Base-by-base conservation (phyloP, 108 stramenopile genomes). In the Schizochytrium sp. region DNA sequence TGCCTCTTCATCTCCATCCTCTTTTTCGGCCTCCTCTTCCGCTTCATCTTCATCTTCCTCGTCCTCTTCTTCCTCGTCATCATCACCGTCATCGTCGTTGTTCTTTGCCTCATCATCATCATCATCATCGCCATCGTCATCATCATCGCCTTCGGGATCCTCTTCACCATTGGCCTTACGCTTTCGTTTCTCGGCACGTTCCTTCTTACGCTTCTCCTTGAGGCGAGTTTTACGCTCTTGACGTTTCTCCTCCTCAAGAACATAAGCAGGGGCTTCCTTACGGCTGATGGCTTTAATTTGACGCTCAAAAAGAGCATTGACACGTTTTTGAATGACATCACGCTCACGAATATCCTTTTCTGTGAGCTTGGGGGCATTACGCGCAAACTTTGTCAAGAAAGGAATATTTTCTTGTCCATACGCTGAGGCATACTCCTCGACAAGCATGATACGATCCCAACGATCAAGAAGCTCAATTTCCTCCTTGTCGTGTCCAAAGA, bases 391-490 rank as follows among this genome's bases (percentile, higher is more conserved):
- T 10, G 76, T 55, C 28, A 83, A 40, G 47, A 83, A 55, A 2
- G 76, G 76, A 83, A 83, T 55, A 53, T 83, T 83, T 2, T 47
- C 76, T 55, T n/a, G 5, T 17, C 76, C 76, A 53, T 49, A 49
- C 12, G 76, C 76, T 5, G 76, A 83, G 47, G 76, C 76, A 28
- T 55, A 83, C 76, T 83, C 76, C 28, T 83, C 76, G n/a, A 83
- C 53, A 28, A 83, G 76, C 76, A 83, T 83, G 53, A 83, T 83
- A 40, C 76, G 76, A 55, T 83, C 76, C 76, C 76, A 83, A 40
- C 76, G 76, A 40, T 83, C 76, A 2, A 83, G 76, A 38, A 83
- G 76, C 15, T 83, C 76, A 83, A 83, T 56, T 40, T 83, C 76
- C 50, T 49, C 76, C 47, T 5, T 17, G 12, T 83, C 28, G 28